These are phyloP conservation scores for Aureobasidium sp. DNA, from an alignment of 2,329 filamentous ascomycete species.

Conservation along the genomic window DNA sequence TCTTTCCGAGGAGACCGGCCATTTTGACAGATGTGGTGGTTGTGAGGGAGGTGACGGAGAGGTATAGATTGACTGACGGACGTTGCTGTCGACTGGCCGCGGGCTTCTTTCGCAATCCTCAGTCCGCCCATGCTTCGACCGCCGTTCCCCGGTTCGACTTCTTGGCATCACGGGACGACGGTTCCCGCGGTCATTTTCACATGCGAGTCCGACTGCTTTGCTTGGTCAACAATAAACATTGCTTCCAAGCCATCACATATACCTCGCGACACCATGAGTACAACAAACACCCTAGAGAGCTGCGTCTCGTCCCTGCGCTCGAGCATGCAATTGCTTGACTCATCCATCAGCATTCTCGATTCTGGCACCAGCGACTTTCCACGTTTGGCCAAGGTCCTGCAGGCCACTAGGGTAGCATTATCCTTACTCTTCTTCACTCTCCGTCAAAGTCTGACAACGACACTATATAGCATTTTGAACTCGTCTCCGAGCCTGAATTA, in stretches of 20 bases:
- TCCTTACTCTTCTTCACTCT: not conserved
- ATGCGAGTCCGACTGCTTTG: not conserved
- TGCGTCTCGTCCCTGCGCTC: constrained; percentile 54
- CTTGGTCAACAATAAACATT: not conserved
- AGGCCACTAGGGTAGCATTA: constrained; percentile 48
- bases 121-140: not conserved
- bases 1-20: constrained; percentile 40
- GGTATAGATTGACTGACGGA: constrained; percentile 6
- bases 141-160: not conserved
- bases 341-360: constrained; percentile 55
- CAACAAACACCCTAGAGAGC: constrained; percentile 41
- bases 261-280: constrained; percentile 4
- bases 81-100: constrained; percentile 1
- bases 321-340: constrained; percentile 53
- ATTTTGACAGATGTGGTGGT: constrained; percentile 23
- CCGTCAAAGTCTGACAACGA: not conserved
- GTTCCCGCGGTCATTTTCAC: not conserved
- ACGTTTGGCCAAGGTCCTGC: constrained; percentile 52
- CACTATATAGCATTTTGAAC: constrained; percentile 69
- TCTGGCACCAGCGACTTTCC: constrained; percentile 56
- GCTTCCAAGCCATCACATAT: not conserved
- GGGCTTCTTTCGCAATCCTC: not conserved
- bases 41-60: constrained; percentile 10
- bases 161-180: constrained; percentile 7
- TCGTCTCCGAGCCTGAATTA: constrained; percentile 77